Evolutionary conservation across 768 basidiomycete species (phyloP), one percentile per base, ranked within the genome.

Genomic region (Lepiota venenata): DNA sequence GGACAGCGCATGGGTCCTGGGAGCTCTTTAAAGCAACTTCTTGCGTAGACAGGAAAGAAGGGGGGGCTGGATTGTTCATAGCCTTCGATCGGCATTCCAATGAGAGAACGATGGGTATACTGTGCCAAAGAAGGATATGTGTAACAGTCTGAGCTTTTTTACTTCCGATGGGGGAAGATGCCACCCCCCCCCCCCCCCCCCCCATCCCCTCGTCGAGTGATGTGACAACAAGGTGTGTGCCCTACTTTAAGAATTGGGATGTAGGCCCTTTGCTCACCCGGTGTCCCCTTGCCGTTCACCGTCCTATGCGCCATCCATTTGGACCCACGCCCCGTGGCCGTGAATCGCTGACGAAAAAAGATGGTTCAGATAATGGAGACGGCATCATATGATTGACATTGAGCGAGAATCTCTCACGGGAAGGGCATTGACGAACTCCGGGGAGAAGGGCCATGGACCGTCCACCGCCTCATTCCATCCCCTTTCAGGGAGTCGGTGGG

Each of bases 381-480:
- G 15, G 27, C 27, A 52, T 52, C 50, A 52, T 21, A 44, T 52
- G 50, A 52, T 54, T 46, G 52, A 54, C 52, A 41, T n/a, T 32
- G 38, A 54, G 12, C 14, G 37, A 47, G 37, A 54, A 52, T 16
- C 4, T 18, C 18, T 32, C 4, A 18, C 42, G 50, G 50, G 20
- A 2, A n/a, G n/a, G n/a, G n/a, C n/a, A n/a, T n/a, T n/a, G n/a
- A 32, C 32, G 8, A 52, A 43, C 25, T 15, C 11, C 29, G 16
- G 32, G 32, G 8, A 32, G 10, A 32, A 32, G 10, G 10, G 10
- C 32, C 32, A 32, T 32, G 32, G 32, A 32, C 32, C 32, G 32
- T 32, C 32, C 32, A 32, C 10, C 32, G 32, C 6, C 32, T 11
- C 10, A 9, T 32, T 32, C 32, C 32, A 11, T 32, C 32, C 32